Evolutionary conservation across 2,329 filamentous ascomycete species (phyloP).

Genomic region (Aspergillus uvarum): DNA sequence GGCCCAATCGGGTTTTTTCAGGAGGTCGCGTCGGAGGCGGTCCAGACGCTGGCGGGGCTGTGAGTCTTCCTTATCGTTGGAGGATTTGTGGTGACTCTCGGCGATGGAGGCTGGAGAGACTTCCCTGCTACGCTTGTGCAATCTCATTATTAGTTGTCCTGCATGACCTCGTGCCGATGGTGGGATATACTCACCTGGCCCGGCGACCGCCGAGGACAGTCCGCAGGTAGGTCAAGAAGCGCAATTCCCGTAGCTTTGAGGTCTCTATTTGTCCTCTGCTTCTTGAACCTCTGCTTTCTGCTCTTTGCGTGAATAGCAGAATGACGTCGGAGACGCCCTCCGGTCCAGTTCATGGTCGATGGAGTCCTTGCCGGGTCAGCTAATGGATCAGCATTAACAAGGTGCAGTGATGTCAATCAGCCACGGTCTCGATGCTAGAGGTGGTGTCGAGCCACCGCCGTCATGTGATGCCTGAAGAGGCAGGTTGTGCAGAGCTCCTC

Average conservation of each 20-base stretch:
- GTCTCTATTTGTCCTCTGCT: slow-evolving; percentile 19
- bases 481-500: background rate
- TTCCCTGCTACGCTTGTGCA: background rate
- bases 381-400: background rate
- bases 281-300: slow-evolving; percentile 38
- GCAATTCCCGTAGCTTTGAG: background rate
- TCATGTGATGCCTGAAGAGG: slow-evolving; percentile 1
- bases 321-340: slow-evolving; percentile 43
- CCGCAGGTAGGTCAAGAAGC: background rate
- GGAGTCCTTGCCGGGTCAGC: no score
- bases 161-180: background rate
- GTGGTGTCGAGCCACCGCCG: background rate
- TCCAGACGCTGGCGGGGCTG: slow-evolving; percentile 20
- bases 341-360: slow-evolving; percentile 46
- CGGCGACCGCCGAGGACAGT: background rate
- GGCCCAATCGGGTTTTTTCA: slow-evolving; percentile 41
- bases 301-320: slow-evolving; percentile 33
- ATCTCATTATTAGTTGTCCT: background rate
- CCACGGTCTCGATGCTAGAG: background rate
- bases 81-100: background rate
- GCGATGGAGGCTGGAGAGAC: background rate
- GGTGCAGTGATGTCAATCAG: background rate
- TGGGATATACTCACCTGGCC: background rate
- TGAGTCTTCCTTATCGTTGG: background rate
- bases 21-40: slow-evolving; percentile 33